A percentile compares a stretch with the other conserved stretches of the same genome.
Conservation (phyloP, 192 early-diverging fungal genomes). For the Coemansia sp. region DNA sequence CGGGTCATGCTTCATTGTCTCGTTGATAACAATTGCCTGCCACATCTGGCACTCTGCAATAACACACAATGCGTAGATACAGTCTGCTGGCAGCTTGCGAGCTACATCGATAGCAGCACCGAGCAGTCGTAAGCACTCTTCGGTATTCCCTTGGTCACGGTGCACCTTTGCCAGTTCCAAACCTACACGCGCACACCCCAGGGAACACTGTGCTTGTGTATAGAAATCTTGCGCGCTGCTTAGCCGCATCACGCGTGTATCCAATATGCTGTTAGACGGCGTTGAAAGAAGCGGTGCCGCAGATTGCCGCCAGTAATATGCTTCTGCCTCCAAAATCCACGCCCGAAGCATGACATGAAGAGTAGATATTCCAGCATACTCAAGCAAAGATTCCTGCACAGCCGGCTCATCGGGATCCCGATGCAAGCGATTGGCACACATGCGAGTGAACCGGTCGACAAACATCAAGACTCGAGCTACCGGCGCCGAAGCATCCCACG, state of each 20-base stretch:
- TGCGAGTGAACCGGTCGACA: conserved; percentile 21
- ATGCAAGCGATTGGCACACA: neutral
- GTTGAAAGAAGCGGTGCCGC: too few species aligned
- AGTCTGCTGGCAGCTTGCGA: neutral
- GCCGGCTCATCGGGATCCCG: too few species aligned
- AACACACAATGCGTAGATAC: conserved; percentile 10
- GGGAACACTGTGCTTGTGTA: conserved; percentile 5
- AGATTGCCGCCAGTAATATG: conserved; percentile 1
- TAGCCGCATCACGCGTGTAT: neutral
- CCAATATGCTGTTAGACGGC: too few species aligned
- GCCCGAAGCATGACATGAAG: conserved; percentile 6
- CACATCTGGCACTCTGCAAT: conserved; percentile 37
- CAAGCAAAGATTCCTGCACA: too few species aligned
- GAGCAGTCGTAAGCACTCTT: conserved; percentile 2
- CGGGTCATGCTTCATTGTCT: neutral
- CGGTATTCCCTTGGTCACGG: conserved; percentile 17
- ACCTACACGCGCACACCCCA: conserved; percentile 25
- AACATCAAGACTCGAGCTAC: conserved; percentile 19
- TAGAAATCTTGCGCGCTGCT: conserved; percentile 1
- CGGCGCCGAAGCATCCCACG: neutral
- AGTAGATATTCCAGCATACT: too few species aligned
- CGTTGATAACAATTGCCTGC: conserved; percentile 21
- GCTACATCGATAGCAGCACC: conserved; percentile 22
- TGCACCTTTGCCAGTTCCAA: conserved; percentile 25
- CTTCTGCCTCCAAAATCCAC: neutral